phyloP scores from a whole-genome alignment of 1,284 basidiomycete species.

The Takashimella tepidaria region DNA sequence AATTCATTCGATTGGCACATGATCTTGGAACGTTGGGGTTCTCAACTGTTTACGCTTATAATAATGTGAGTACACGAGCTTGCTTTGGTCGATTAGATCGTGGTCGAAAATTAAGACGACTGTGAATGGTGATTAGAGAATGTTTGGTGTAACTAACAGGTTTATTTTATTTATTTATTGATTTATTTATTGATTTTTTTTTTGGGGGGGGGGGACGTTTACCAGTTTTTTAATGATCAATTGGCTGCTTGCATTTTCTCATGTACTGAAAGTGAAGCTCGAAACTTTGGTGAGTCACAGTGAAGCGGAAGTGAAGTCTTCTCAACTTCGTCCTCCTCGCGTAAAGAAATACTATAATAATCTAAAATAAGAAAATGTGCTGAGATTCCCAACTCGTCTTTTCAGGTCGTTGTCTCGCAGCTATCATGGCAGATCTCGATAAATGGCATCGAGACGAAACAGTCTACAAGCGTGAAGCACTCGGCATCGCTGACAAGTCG shows the following conservation, averaged over 20 bases:
- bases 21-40: constrained; percentile 80
- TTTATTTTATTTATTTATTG: no score
- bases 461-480: constrained; percentile 48
- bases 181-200: no score
- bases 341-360: no score
- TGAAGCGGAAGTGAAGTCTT: no score
- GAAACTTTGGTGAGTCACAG: constrained; percentile 84
- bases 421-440: constrained; percentile 67
- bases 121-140: no score
- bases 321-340: no score
- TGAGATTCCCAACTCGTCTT: neutral
- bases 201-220: no score
- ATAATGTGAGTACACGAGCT: constrained; percentile 60
- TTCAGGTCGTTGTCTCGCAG: constrained; percentile 76
- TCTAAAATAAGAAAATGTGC: constrained; percentile 5
- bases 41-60: constrained; percentile 76
- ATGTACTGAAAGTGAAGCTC: constrained; percentile 91
- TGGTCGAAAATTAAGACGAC: no score
- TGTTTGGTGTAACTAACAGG: no score
- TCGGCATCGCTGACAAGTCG: constrained; percentile 40
- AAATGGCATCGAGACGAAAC: constrained; percentile 69
- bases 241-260: constrained; percentile 81
- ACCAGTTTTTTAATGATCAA: constrained; percentile 76
- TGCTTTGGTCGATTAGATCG: no score
- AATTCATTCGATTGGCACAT: constrained; percentile 84